Evolutionary conservation across 2,329 filamentous ascomycete species (phyloP).

Genomic region (Monosporascus sp.): DNA sequence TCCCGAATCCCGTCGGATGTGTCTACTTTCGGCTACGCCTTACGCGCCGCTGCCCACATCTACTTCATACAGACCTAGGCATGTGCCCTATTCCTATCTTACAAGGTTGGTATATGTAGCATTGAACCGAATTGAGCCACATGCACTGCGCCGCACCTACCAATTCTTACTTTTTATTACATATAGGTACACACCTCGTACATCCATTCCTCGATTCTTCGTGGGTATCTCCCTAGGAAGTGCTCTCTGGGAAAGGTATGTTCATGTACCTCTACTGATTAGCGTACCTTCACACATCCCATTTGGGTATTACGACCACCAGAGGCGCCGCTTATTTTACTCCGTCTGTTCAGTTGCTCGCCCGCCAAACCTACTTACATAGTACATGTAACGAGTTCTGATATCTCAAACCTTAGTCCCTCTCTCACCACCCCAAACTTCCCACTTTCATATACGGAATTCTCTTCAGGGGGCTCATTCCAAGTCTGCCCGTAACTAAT

Average conservation of each 20-base stretch:
- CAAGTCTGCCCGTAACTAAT: not conserved
- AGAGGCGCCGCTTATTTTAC: too few relatives aligned
- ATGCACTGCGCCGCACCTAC: not conserved
- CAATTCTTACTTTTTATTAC: not conserved
- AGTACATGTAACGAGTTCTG: not conserved
- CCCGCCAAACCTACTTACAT: too few relatives aligned
- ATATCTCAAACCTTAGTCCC: not conserved
- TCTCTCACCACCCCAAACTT: not conserved
- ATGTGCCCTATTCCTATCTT: not conserved
- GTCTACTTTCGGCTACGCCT: not conserved
- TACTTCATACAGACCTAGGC: not conserved
- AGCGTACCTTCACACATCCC: too few relatives aligned
- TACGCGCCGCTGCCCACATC: not conserved
- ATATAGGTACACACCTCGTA: not conserved
- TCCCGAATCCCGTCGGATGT: not conserved
- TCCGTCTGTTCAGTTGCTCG: too few relatives aligned
- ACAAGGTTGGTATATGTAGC: not conserved
- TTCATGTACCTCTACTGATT: too few relatives aligned
- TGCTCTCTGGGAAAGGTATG: too few relatives aligned
- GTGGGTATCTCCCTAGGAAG: too few relatives aligned
- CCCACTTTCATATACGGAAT: not conserved
- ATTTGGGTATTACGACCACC: too few relatives aligned
- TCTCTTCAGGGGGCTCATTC: not conserved
- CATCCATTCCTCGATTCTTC: too few relatives aligned
- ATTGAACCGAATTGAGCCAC: not conserved